Percentiles rank a stretch among this genome's conserved stretches.
Evolutionary conservation across 768 basidiomycete genomes (phyloP).

Genomic region (Leccinum fibrillosum): DNA sequence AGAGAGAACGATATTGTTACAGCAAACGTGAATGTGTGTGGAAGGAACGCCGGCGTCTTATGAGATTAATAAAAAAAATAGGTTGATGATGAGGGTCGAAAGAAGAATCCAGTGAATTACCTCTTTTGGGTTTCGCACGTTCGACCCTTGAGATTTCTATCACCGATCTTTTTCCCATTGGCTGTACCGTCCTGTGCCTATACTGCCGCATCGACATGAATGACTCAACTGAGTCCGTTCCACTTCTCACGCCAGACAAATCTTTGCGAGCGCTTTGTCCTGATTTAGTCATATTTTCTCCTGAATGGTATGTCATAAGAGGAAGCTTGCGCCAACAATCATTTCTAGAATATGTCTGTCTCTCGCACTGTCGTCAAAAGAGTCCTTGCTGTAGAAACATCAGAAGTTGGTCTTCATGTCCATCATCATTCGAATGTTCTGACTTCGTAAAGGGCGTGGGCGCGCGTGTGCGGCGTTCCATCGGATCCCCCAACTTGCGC

Average conservation of each 20-base stretch:
- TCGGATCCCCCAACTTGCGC: constrained; percentile 68
- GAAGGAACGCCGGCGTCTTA: constrained; percentile 5
- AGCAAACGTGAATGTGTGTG: background rate
- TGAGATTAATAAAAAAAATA: background rate
- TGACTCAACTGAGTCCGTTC: no score
- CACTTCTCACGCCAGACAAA: no score
- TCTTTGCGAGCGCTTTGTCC: no score
- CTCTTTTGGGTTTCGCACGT: constrained; percentile 26
- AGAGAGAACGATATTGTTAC: background rate
- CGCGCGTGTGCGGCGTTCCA: constrained; percentile 80
- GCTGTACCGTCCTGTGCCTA: no score
- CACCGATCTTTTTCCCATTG: background rate
- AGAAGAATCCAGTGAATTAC: constrained; percentile 3
- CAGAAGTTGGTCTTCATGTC: constrained; percentile 47
- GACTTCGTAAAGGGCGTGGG: constrained; percentile 61
- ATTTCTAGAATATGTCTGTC: constrained; percentile 11
- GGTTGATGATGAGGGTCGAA: background rate
- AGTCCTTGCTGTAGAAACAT: constrained; percentile 71
- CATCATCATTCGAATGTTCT: background rate
- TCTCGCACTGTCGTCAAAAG: constrained; percentile 75
- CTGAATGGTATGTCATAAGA: no score
- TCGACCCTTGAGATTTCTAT: constrained; percentile 6
- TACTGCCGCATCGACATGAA: no score
- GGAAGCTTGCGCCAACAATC: no score
- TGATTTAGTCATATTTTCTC: no score